Conservation (phyloP, 1,139 yeast species). For the Geotrichum bryndzae region DNA sequence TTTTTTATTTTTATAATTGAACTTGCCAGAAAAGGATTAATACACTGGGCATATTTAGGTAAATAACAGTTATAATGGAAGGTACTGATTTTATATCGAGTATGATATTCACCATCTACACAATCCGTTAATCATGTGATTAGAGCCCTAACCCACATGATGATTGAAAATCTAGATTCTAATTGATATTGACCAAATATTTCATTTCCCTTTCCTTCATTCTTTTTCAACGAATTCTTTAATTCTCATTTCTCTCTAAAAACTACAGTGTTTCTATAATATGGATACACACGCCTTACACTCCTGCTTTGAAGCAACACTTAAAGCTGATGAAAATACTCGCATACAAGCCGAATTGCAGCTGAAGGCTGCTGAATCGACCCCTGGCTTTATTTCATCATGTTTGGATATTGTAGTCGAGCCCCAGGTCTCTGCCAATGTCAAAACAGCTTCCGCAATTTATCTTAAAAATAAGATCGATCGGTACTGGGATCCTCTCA, state of each 20-base stretch:
- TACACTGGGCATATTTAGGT: too few species aligned
- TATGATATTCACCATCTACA: too few species aligned
- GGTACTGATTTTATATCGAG: too few species aligned
- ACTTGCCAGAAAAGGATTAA: too few species aligned
- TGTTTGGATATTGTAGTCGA: slow-evolving; percentile 70
- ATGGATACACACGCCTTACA: slow-evolving; percentile 68
- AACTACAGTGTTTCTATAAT: not conserved
- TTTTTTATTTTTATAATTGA: too few species aligned
- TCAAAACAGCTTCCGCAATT: slow-evolving; percentile 77
- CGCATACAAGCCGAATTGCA: slow-evolving; percentile 67
- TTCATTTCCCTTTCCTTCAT: not conserved
- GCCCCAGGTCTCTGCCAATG: slow-evolving; percentile 47
- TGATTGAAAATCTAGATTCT: not conserved
- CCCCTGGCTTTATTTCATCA: slow-evolving; percentile 75
- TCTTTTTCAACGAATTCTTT: not conserved
- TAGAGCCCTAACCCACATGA: not conserved
- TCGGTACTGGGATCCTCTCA: slow-evolving; percentile 53
- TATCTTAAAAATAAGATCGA: slow-evolving; percentile 74
- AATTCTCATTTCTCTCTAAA: not conserved
- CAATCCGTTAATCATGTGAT: not conserved
- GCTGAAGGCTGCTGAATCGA: slow-evolving; percentile 49
- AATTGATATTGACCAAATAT: not conserved
- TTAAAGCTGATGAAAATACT: slow-evolving; percentile 56
- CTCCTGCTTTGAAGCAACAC: slow-evolving; percentile 75
- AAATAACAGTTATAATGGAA: too few species aligned